A percentile compares a stretch with the other conserved stretches of the same genome.
These are phyloP conservation scores for Saturnispora hagleri DNA, from an alignment of 805 yeast genomes.

Conservation along the genomic window DNA sequence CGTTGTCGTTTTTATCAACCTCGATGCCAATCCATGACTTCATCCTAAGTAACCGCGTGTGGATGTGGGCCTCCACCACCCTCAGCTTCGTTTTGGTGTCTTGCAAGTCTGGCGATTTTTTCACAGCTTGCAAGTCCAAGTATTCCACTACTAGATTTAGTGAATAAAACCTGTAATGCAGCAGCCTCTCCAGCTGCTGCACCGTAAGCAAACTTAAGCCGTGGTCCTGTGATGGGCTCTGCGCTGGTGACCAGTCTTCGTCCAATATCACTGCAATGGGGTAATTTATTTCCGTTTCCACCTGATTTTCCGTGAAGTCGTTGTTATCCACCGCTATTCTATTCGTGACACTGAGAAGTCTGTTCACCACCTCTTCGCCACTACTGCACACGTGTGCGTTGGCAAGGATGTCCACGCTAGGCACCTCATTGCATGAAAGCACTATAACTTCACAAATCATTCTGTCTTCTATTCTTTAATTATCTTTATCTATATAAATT, in stretches of 20 bases:
- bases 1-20: constrained; percentile 8
- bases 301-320: neutral
- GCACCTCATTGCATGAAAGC: neutral
- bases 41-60: constrained; percentile 28
- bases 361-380: neutral
- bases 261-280: constrained; percentile 6
- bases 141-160: constrained; percentile 18
- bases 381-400: neutral
- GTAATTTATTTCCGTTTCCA: constrained; percentile 7
- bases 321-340: neutral
- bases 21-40: constrained; percentile 33
- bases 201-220: neutral
- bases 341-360: neutral
- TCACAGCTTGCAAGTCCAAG: neutral
- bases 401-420: neutral
- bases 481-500: neutral
- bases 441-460: neutral
- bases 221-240: neutral
- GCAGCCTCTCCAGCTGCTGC: constrained; percentile 8
- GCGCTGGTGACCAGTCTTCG: neutral
- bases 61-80: constrained; percentile 8
- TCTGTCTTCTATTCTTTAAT: neutral
- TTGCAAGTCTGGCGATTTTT: neutral
- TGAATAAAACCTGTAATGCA: constrained; percentile 23
- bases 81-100: constrained; percentile 2